A percentile compares a stretch with the other conserved stretches of the same genome.
Evolutionary conservation across 2,329 filamentous ascomycete species (phyloP).

Genomic region (Nectriaceae sp.): DNA sequence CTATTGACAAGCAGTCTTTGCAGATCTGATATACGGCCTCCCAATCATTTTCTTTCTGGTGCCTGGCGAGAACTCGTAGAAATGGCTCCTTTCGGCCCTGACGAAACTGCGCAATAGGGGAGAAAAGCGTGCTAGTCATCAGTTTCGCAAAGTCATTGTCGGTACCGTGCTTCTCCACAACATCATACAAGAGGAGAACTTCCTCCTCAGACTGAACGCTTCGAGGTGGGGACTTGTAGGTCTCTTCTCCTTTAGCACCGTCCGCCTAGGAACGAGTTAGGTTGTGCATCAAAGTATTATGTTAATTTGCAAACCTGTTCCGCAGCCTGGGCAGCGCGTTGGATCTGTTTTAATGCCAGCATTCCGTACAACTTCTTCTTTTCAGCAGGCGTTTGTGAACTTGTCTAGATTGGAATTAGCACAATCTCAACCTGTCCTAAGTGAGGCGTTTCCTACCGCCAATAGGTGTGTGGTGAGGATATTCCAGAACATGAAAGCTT

Average conservation of each 20-base stretch:
- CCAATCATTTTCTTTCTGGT: constrained; percentile 44
- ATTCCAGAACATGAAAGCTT: constrained; percentile 55
- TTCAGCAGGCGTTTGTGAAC: constrained; percentile 46
- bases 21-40: constrained; percentile 45
- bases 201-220: constrained; percentile 51
- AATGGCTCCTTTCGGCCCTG: constrained; percentile 50
- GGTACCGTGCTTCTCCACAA: constrained; percentile 46
- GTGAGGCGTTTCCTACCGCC: constrained; percentile 42
- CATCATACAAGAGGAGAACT: constrained; percentile 50
- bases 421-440: background rate
- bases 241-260: constrained; percentile 15
- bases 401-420: constrained; percentile 38
- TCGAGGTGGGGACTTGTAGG: constrained; percentile 27
- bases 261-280: constrained; percentile 18
- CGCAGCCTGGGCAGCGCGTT: constrained; percentile 48
- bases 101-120: constrained; percentile 46
- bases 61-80: constrained; percentile 40
- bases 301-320: constrained; percentile 39
- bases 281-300: background rate
- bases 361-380: constrained; percentile 55
- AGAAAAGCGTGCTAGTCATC: constrained; percentile 40
- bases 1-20: constrained; percentile 41
- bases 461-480: constrained; percentile 56
- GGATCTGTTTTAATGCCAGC: constrained; percentile 52
- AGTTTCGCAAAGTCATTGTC: constrained; percentile 43